phyloP scores from a whole-genome alignment of 2,329 filamentous ascomycete genomes.

The Hymenoscyphus infarciens region DNA sequence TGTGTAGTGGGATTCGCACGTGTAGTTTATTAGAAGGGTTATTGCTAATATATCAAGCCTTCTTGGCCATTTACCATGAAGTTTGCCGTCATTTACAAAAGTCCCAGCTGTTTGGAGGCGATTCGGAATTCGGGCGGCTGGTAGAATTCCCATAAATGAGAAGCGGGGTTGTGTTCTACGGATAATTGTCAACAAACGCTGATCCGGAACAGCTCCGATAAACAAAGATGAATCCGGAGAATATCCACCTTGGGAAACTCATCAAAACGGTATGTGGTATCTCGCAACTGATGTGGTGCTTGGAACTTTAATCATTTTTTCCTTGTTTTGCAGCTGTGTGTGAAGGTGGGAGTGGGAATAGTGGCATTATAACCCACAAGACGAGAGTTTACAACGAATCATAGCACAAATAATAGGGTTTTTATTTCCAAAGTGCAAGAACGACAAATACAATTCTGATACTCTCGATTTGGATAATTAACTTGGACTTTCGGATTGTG shows the following conservation, averaged over 20 bases:
- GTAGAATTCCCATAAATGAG: slow-evolving; percentile 7
- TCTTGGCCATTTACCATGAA: slow-evolving; percentile 8
- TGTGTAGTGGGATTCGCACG: slow-evolving; percentile 7
- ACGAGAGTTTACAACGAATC: no score
- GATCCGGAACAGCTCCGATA: background rate
- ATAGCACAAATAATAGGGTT: no score
- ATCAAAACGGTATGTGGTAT: background rate
- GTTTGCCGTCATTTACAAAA: background rate
- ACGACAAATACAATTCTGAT: no score
- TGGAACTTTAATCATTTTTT: background rate
- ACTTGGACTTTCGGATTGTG: no score
- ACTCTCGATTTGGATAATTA: no score
- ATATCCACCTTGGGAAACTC: background rate
- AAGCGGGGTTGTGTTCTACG: slow-evolving; percentile 9
- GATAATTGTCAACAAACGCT: slow-evolving; percentile 7
- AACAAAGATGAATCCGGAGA: background rate
- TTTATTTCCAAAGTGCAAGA: no score
- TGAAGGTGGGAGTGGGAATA: no score
- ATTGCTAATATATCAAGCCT: slow-evolving; percentile 10
- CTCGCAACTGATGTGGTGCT: background rate
- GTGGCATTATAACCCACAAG: no score
- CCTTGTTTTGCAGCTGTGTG: no score
- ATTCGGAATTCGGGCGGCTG: slow-evolving; percentile 10
- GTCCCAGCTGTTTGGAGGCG: slow-evolving; percentile 11
- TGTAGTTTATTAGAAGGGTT: slow-evolving; percentile 1